Evolutionary conservation across 805 yeast species (phyloP), one percentile per base, ranked within the genome.

Genomic region (Lipomyces kockii): DNA sequence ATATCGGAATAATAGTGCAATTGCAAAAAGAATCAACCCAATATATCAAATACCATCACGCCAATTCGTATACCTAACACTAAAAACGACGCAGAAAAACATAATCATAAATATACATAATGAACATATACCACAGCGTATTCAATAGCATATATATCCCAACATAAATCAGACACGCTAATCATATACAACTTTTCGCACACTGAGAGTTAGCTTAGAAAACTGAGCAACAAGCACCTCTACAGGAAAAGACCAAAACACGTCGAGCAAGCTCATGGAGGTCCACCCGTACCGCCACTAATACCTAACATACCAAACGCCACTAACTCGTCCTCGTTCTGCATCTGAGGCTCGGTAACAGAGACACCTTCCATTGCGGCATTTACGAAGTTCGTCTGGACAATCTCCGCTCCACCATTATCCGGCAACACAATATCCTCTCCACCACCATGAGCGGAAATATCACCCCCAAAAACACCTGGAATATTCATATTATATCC

Each of bases 301-400:
- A 65, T 61, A 14, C 62, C 62, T 22, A 65, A 49, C 39, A 61
- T 17, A 8, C 62, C 58, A 20, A 60, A 58, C 20, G 46, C 62
- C 53, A 56, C 43, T 54, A 64, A 34, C 34, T 60, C 63, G 14
- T 64, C 63, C 2, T 54, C 58, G 35, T n/a, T 39, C 22, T 22
- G 49, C 20, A 43, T 43, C 20, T 43, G 49, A 43, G 49, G 22
- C 22, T 17, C 49, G 0, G 49, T 17, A 11, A 53, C 27, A 2
- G 35, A 17, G 20, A 34, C 22, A 2, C 37, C 59, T 14, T 37
- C 52, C 61, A 58, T 58, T 11, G 22, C n/a, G 17, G 17, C 11
- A 58, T 58, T 49, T 3, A 61, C 63, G 20, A 52, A 61, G 53
- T 58, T 22, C 49, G 25, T 22, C 51, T 60, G 63, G 32, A 52